Evolutionary conservation across 768 basidiomycete genomes (phyloP).

Genomic region (Russula foetens): DNA sequence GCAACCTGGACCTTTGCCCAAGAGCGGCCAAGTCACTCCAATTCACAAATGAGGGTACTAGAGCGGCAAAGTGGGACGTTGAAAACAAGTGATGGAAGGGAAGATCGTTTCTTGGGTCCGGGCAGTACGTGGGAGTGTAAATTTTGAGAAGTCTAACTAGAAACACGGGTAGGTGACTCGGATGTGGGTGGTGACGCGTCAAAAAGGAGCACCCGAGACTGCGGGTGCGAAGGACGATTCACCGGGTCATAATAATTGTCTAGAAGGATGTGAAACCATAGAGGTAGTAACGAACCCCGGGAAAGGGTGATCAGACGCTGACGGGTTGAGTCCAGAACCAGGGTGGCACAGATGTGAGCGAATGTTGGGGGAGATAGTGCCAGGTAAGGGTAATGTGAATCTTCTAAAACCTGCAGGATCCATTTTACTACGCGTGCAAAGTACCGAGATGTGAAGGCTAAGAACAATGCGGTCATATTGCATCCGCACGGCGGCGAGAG

Average conservation of each 20-base stretch:
- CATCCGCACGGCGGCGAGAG: not conserved
- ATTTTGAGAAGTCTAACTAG: not conserved
- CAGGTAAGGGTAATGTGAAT: conserved; percentile 15
- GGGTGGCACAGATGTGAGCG: conserved; percentile 3
- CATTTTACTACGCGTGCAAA: conserved; percentile 10
- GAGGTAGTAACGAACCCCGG: conserved; percentile 12
- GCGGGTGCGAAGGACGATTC: conserved; percentile 15
- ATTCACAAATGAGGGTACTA: conserved; percentile 2
- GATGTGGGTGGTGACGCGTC: conserved; percentile 5
- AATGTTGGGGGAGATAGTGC: conserved; percentile 5
- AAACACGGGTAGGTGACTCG: conserved; percentile 5
- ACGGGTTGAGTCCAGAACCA: not conserved
- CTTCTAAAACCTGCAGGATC: conserved; percentile 7
- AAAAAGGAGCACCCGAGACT: not conserved
- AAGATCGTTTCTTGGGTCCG: not conserved
- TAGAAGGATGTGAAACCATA: conserved; percentile 16
- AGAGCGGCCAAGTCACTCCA: not conserved
- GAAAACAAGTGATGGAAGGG: not conserved
- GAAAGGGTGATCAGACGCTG: conserved; percentile 9
- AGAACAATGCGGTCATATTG: conserved; percentile 3
- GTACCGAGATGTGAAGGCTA: conserved; percentile 14
- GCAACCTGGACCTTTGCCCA: not conserved
- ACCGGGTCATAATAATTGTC: conserved; percentile 14
- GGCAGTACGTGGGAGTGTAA: not conserved
- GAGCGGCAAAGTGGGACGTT: conserved; percentile 10